phyloP scores from a whole-genome alignment of 306 rosid species.

The Carpinus fangiana region DNA sequence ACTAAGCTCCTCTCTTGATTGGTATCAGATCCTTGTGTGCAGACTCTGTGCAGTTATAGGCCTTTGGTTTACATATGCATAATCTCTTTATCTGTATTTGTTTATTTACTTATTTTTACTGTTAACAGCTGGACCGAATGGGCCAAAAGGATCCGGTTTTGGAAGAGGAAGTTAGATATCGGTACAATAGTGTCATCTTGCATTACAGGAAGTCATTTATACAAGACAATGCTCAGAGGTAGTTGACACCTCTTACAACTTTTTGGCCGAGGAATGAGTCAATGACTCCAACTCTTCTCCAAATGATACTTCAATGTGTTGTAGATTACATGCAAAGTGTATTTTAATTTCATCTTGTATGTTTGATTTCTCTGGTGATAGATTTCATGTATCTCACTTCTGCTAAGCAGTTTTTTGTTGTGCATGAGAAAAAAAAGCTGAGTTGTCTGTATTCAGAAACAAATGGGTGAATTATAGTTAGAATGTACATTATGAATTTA shows the following conservation, averaged over 20 bases:
- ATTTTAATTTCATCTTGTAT: not conserved
- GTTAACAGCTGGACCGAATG: slow-evolving; percentile 73
- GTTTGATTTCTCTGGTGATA: not conserved
- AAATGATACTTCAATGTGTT: slow-evolving; percentile 16
- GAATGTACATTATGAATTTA: not conserved
- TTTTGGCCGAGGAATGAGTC: slow-evolving; percentile 3
- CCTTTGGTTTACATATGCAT: slow-evolving; percentile 12
- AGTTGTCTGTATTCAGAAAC: not conserved
- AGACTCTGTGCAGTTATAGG: not conserved
- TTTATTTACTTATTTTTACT: slow-evolving; percentile 24
- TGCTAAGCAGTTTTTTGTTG: not conserved
- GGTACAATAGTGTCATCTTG: slow-evolving; percentile 67
- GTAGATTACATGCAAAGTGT: slow-evolving; percentile 11
- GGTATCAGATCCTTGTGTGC: slow-evolving; percentile 1
- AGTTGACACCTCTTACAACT: slow-evolving; percentile 25
- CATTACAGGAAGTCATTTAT: slow-evolving; percentile 84
- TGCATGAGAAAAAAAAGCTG: not conserved
- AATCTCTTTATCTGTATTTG: not conserved
- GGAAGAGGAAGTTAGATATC: slow-evolving; percentile 88
- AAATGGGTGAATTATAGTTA: not conserved
- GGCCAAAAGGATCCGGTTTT: slow-evolving; percentile 67
- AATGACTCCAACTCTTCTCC: slow-evolving; percentile 7
- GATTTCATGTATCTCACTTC: not conserved
- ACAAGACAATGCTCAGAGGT: slow-evolving; percentile 93
- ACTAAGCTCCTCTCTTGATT: not conserved